A percentile compares a stretch with the other conserved stretches of the same genome.
Conservation (phyloP, 441 rosid species). For the Aleurites moluccanus region DNA sequence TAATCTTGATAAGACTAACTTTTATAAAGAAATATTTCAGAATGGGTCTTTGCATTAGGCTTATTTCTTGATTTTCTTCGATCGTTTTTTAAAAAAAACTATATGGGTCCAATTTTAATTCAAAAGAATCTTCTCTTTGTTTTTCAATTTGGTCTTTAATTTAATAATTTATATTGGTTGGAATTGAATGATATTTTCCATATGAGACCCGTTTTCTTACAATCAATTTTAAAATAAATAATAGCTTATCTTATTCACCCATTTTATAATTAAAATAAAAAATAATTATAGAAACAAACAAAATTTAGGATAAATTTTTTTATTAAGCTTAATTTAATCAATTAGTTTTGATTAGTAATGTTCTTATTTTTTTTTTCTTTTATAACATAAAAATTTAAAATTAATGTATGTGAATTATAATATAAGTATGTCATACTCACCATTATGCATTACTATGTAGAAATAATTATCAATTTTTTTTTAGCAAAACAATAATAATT, state of each 20-base stretch:
- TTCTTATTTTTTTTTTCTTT: too few relatives aligned
- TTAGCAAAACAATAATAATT: too few relatives aligned
- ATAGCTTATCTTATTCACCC: background rate
- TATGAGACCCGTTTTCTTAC: background rate
- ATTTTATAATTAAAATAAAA: too few relatives aligned
- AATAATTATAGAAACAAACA: too few relatives aligned
- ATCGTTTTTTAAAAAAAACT: background rate
- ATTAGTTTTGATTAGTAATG: too few relatives aligned
- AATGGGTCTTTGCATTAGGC: background rate
- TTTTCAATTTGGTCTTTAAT: background rate
- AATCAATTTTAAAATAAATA: background rate
- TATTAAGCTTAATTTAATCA: too few relatives aligned
- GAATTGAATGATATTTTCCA: background rate
- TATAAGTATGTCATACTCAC: too few relatives aligned
- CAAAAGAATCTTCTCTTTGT: background rate
- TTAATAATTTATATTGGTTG: background rate
- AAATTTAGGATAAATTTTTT: too few relatives aligned
- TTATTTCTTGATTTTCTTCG: background rate
- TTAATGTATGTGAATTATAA: too few relatives aligned
- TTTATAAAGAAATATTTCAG: background rate
- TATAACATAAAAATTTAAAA: too few relatives aligned
- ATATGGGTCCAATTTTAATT: conserved; percentile 15
- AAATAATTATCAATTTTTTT: too few relatives aligned
- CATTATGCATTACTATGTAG: too few relatives aligned
- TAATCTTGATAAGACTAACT: background rate